A percentile compares a stretch with the other conserved stretches of the same genome.
Evolutionary conservation across 2,329 filamentous ascomycete species (phyloP).

Genomic region (Bipolaris bicolor): DNA sequence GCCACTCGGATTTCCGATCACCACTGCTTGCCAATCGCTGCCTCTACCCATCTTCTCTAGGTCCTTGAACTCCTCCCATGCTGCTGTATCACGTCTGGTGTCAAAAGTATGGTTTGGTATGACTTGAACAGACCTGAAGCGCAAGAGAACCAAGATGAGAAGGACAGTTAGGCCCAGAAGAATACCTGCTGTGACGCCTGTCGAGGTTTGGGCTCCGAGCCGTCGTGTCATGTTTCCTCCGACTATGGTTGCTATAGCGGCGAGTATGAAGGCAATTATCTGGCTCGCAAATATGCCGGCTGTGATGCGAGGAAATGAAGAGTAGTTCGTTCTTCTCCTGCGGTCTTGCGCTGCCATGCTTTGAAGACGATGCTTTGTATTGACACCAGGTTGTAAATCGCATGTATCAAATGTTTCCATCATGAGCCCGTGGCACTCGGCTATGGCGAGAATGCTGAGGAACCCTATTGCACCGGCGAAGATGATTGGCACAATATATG

Average conservation of each 20-base stretch:
- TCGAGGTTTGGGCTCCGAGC: slow-evolving; percentile 70
- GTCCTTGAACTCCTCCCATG: slow-evolving; percentile 46
- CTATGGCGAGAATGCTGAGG: slow-evolving; percentile 73
- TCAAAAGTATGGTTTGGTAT: slow-evolving; percentile 65
- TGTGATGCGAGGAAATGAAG: slow-evolving; percentile 74
- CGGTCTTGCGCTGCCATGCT: slow-evolving; percentile 53
- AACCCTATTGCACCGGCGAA: slow-evolving; percentile 73
- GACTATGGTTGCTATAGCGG: slow-evolving; percentile 70
- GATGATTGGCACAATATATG: slow-evolving; percentile 67
- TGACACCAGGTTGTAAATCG: slow-evolving; percentile 75
- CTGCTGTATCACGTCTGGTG: slow-evolving; percentile 40
- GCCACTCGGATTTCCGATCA: slow-evolving; percentile 74
- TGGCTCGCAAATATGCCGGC: slow-evolving; percentile 76
- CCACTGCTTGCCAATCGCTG: slow-evolving; percentile 68
- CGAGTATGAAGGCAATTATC: slow-evolving; percentile 70
- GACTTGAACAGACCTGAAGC: slow-evolving; percentile 71
- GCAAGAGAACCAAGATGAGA: slow-evolving; percentile 66
- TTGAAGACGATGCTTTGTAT: slow-evolving; percentile 55
- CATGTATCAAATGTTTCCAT: slow-evolving; percentile 86
- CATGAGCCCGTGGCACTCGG: slow-evolving; percentile 76
- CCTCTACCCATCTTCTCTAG: slow-evolving; percentile 51
- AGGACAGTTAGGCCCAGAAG: slow-evolving; percentile 69
- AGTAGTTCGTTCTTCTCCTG: slow-evolving; percentile 70
- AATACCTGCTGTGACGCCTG: slow-evolving; percentile 71
- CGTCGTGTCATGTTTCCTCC: slow-evolving; percentile 71